Conservation (phyloP, 148 eudicot genomes). For the Persicaria tinctoria region DNA sequence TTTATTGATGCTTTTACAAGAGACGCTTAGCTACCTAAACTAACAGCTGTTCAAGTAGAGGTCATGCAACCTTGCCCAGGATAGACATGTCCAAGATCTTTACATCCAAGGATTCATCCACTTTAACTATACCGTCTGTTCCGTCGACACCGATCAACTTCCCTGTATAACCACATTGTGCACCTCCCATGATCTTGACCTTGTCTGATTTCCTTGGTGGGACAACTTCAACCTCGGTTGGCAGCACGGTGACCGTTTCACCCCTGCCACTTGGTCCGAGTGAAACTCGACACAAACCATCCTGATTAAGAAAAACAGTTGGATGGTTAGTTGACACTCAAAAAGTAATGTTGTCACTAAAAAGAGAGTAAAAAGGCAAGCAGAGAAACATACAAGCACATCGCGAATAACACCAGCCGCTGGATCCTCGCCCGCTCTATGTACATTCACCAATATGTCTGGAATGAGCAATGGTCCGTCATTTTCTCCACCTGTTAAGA, state of each 20-base stretch:
- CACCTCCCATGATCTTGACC: conserved; percentile 90
- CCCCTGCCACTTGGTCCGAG: conserved; percentile 71
- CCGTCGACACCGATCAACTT: conserved; percentile 91
- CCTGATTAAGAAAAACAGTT: conserved; percentile 30
- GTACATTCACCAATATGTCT: conserved; percentile 84
- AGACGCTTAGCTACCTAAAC: neutral
- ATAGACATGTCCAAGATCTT: conserved; percentile 85
- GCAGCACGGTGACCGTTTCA: conserved; percentile 43
- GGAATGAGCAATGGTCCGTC: conserved; percentile 84
- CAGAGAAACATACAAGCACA: conserved; percentile 27
- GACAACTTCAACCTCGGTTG: conserved; percentile 64
- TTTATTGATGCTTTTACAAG: neutral
- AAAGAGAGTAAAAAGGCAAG: too few species aligned
- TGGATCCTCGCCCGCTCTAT: conserved; percentile 61
- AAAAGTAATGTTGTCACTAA: neutral
- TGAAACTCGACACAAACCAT: conserved; percentile 78
- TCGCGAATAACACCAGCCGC: conserved; percentile 71
- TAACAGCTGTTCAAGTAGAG: conserved; percentile 3
- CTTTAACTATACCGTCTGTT: conserved; percentile 85
- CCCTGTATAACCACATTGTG: conserved; percentile 78
- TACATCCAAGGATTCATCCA: conserved; percentile 80
- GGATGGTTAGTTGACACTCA: neutral
- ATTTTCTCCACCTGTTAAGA: conserved; percentile 65
- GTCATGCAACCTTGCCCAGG: conserved; percentile 61
- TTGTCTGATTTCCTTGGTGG: conserved; percentile 78